Evolutionary conservation across 192 early-diverging fungal species (phyloP).

Genomic region (Gigaspora rosea): DNA sequence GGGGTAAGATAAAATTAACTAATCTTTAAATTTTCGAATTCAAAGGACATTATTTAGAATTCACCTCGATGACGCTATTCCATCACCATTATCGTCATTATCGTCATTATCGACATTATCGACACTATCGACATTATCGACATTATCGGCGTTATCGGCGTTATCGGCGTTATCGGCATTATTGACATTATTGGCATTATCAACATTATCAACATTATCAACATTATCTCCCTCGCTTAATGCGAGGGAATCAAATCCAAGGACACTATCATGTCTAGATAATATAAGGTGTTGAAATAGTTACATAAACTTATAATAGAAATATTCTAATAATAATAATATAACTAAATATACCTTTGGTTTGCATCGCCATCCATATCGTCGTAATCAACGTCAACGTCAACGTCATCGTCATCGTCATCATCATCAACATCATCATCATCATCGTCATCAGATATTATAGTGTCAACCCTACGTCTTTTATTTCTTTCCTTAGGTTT

Average conservation of each 20-base stretch:
- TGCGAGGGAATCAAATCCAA: neutral
- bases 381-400: too few relatives aligned
- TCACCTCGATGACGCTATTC: neutral
- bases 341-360: too few relatives aligned
- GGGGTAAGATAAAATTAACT: neutral
- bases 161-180: too few relatives aligned
- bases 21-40: neutral
- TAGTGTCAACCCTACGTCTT: constrained; percentile 45
- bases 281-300: neutral
- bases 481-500: constrained; percentile 52
- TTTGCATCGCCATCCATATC: too few relatives aligned
- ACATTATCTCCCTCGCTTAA: too few relatives aligned
- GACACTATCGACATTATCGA: too few relatives aligned
- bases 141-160: too few relatives aligned
- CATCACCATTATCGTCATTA: too few relatives aligned
- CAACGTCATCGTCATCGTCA: neutral
- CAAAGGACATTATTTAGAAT: neutral
- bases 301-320: neutral
- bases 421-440: constrained; percentile 49
- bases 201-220: too few relatives aligned
- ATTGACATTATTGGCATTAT: too few relatives aligned
- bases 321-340: too few relatives aligned
- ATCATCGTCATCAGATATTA: constrained; percentile 42
- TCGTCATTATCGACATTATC: too few relatives aligned
- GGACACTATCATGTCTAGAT: neutral